Conservation (phyloP, 139 green algal species). For the Pseudopediastrum boryanum region DNA sequence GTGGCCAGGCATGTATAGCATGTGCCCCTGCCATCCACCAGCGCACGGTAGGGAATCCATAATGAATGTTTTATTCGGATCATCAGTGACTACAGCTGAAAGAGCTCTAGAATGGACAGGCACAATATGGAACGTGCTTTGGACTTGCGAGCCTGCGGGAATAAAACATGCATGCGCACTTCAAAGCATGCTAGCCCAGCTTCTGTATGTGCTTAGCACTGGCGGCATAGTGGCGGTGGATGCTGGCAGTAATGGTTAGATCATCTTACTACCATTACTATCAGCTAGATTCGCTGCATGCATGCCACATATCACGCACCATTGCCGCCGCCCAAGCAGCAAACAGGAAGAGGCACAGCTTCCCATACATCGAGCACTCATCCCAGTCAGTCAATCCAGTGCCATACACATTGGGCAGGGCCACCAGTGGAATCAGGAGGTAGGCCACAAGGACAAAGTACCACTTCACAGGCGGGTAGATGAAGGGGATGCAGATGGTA, state of each 20-base stretch:
- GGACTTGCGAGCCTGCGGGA: too few species aligned
- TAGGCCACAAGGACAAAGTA: slow-evolving; percentile 49
- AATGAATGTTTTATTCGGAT: too few species aligned
- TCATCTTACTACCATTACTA: too few species aligned
- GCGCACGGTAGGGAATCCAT: too few species aligned
- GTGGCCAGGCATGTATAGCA: not conserved
- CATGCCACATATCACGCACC: not conserved
- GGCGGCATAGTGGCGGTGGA: too few species aligned
- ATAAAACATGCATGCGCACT: too few species aligned
- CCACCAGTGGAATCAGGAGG: slow-evolving; percentile 39
- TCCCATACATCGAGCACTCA: slow-evolving; percentile 37
- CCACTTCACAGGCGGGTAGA: slow-evolving; percentile 48
- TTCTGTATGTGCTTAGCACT: not conserved
- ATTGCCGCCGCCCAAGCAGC: slow-evolving; percentile 44
- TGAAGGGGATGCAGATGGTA: slow-evolving; percentile 37
- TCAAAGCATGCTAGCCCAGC: not conserved
- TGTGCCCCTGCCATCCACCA: too few species aligned
- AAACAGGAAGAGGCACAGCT: slow-evolving; percentile 63
- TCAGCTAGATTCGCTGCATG: too few species aligned
- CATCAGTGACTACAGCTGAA: too few species aligned
- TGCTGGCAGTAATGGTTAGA: too few species aligned
- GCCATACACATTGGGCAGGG: slow-evolving; percentile 52
- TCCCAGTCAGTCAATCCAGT: slow-evolving; percentile 54
- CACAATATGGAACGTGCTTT: too few species aligned
- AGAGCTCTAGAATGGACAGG: too few species aligned